Conservation (phyloP, 164 flowering plant species). For the Vitis vinifera region ASM3070453v1 NC_081811.1:23189501-23190000, state of each 20-base stretch:
- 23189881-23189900: constrained; percentile 42
- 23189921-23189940: constrained; percentile 42
- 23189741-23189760: no score
- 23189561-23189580: no score
- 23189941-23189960: constrained; percentile 27
- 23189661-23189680: no score
- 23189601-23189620: no score
- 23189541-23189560: background rate
- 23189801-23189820: background rate
- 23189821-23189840: constrained; percentile 36
- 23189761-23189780: background rate
- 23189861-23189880: constrained; percentile 37
- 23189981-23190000: constrained; percentile 26
- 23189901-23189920: constrained; percentile 31
- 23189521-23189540: no score
- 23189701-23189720: no score
- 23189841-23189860: constrained; percentile 42
- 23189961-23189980: constrained; percentile 32
- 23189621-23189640: no score
- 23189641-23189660: no score
- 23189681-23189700: no score
- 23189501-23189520: no score
- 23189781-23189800: background rate
- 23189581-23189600: no score
- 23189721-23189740: no score